These are phyloP conservation scores for Mariannaea elegans DNA, from an alignment of 2,329 filamentous ascomycete genomes.

Conservation along the genomic window DNA sequence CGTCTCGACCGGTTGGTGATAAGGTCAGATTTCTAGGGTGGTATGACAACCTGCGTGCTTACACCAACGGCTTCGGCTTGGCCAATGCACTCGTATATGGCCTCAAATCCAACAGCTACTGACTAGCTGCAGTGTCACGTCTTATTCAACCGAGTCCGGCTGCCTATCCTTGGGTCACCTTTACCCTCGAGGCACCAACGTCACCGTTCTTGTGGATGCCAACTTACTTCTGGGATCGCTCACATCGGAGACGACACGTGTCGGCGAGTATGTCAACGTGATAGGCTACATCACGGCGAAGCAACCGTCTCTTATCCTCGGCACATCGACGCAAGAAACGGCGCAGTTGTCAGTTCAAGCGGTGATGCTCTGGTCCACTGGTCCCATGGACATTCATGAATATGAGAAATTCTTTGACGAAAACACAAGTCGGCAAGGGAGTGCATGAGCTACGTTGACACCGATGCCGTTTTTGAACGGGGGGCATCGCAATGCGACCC, in stretches of 20 bases:
- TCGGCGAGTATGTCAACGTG: conserved; percentile 90
- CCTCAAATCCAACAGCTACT: conserved; percentile 38
- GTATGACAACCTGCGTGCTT: conserved; percentile 61
- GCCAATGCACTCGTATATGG: conserved; percentile 4
- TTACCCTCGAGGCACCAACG: conserved; percentile 58
- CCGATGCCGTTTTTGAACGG: not conserved
- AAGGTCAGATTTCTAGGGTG: conserved; percentile 95
- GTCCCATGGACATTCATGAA: conserved; percentile 72
- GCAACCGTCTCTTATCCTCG: conserved; percentile 17
- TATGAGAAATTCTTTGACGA: conserved; percentile 70
- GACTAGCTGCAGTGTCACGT: conserved; percentile 54
- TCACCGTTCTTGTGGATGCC: conserved; percentile 72
- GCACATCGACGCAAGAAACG: conserved; percentile 20
- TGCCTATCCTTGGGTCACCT: conserved; percentile 74
- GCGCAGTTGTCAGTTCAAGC: conserved; percentile 70
- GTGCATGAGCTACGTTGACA: conserved; percentile 5
- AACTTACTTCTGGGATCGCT: conserved; percentile 74
- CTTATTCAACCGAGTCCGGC: conserved; percentile 63
- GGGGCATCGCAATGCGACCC: not conserved
- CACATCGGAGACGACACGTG: conserved; percentile 67
- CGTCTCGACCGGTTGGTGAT: conserved; percentile 60
- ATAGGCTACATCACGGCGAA: conserved; percentile 76
- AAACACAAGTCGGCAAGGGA: conserved; percentile 1
- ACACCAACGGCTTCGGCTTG: conserved; percentile 2
- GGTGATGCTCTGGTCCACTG: conserved; percentile 79